phyloP scores from a whole-genome alignment of 2,329 filamentous ascomycete species.

The Talaromyces sp. region DNA sequence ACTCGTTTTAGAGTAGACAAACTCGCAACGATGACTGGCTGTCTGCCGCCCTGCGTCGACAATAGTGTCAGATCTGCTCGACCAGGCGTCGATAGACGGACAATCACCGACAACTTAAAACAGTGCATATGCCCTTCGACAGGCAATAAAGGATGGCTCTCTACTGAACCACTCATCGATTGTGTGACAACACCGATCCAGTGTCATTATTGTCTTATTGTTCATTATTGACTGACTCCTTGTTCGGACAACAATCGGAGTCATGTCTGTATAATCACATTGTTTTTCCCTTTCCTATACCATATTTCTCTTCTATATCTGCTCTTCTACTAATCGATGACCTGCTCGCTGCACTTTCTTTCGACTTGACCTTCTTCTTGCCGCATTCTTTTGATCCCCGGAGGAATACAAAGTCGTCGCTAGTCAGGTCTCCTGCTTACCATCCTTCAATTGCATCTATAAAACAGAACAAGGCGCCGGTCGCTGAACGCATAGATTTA shows the following conservation, averaged over 20 bases:
- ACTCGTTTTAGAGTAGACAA: slow-evolving; percentile 7
- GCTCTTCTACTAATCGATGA: background rate
- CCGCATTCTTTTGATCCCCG: background rate
- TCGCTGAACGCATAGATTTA: slow-evolving; percentile 8
- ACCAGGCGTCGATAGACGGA: background rate
- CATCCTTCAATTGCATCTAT: background rate
- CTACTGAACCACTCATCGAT: background rate
- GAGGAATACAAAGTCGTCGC: background rate
- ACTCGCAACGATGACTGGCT: slow-evolving; percentile 11
- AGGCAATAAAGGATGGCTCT: background rate
- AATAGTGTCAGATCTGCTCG: background rate
- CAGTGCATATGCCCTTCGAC: background rate
- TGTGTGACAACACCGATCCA: slow-evolving; percentile 2
- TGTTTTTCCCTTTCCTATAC: background rate
- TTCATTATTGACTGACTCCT: background rate
- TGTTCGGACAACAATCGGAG: slow-evolving; percentile 10
- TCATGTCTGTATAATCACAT: slow-evolving; percentile 14
- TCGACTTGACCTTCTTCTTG: background rate
- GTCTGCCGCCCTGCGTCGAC: slow-evolving; percentile 2
- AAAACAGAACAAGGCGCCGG: slow-evolving; percentile 7
- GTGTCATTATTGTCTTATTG: background rate
- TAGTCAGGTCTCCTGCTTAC: background rate
- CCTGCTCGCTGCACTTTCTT: background rate
- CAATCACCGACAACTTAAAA: slow-evolving; percentile 14
- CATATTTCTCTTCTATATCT: background rate